Evolutionary conservation across 768 basidiomycete genomes (phyloP).

Genomic region (Russula compacta): DNA sequence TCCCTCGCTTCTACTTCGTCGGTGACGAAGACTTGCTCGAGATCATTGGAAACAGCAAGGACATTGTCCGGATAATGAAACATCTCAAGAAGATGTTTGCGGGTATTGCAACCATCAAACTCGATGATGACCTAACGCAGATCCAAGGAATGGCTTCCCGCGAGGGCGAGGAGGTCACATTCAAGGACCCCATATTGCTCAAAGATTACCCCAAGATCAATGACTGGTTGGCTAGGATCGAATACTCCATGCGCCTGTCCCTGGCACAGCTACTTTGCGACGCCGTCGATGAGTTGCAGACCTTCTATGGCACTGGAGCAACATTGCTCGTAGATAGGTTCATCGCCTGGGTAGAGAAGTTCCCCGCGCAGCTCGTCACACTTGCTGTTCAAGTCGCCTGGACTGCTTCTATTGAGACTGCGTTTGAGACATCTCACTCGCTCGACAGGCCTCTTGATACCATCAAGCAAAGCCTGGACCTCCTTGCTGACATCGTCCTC

Average conservation of each 20-base stretch:
- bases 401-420: slow-evolving; percentile 75
- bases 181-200: slow-evolving; percentile 73
- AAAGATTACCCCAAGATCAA: slow-evolving; percentile 98
- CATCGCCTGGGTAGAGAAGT: slow-evolving; percentile 86
- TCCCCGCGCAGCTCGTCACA: slow-evolving; percentile 93
- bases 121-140: slow-evolving; percentile 81
- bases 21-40: slow-evolving; percentile 98
- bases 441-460: slow-evolving; percentile 65
- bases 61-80: slow-evolving; percentile 96
- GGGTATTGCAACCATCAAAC: slow-evolving; percentile 79
- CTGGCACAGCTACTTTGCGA: slow-evolving; percentile 75
- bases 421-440: slow-evolving; percentile 45
- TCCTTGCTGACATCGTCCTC: slow-evolving; percentile 94
- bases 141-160: slow-evolving; percentile 92
- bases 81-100: slow-evolving; percentile 99
- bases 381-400: slow-evolving; percentile 93
- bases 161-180: slow-evolving; percentile 89
- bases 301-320: slow-evolving; percentile 64
- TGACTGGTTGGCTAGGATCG: slow-evolving; percentile 91
- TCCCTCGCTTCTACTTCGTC: slow-evolving; percentile 99
- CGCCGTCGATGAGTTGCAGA: slow-evolving; percentile 69
- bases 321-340: slow-evolving; percentile 57
- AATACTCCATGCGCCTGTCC: slow-evolving; percentile 87
- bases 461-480: slow-evolving; percentile 75
- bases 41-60: slow-evolving; percentile 99